Base-by-base conservation (phyloP, 805 yeast genomes). In the Phaffomyces antillensis region DNA sequence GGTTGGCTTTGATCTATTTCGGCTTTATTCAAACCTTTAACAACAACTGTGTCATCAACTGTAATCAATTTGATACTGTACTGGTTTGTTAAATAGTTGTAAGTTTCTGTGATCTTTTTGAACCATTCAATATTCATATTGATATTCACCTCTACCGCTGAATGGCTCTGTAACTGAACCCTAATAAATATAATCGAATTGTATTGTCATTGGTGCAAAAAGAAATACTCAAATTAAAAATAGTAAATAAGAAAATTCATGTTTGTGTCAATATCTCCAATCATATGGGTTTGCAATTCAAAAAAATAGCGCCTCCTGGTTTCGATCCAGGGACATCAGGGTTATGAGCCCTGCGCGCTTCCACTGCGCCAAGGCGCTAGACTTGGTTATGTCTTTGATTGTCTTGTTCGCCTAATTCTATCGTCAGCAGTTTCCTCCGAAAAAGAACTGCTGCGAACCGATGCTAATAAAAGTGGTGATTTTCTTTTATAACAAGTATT, bases 331-430 rank as follows among this genome's bases (percentile, higher is more conserved):
- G 89, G 95, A 83, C 91, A 82, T 85, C 91, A 84, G 93, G 91
- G 95, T 85, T 85, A 85, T 85, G 95, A 85, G 95, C 95, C 93
- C 93, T 83, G 91, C 91, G 91, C 93, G 93, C 91, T 85, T 84
- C 95, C 95, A 82, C 95, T 85, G 91, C 95, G 93, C 91, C 91
- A 85, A 89, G 84, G 84, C 90, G 93, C 93, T 84, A 41, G 41
- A 37, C 34, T 38, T 38, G 37, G 34, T 12, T 6, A 13, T 7
- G 5, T 12, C 2, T 3, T 5, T 10, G 11, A n/a, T 18, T n/a
- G 16, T 4, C 13, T 15, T 12, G 30, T 13, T 20, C 30, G 18
- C 4, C 30, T 5, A 11, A 11, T 11, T 6, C 26, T 25, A 25
- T 25, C 9, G 26, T 9, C 26, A 25, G 26, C 9, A 7, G 26